Conservation (phyloP, 2,329 filamentous ascomycete genomes). For the Aspergillus aculeatus region DNA sequence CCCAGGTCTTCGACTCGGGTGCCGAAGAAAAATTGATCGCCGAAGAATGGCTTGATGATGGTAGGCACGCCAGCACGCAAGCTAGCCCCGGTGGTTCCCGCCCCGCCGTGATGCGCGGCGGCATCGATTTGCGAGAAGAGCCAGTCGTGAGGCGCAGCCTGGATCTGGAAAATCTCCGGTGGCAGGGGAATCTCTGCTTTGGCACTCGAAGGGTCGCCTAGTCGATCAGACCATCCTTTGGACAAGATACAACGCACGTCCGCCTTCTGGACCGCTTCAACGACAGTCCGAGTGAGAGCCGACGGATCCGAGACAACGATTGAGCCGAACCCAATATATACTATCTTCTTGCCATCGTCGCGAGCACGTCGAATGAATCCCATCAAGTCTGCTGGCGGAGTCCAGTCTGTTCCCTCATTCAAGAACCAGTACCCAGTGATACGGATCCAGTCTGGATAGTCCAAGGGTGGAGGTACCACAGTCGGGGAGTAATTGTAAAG, state of each 20-base stretch:
- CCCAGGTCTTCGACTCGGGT: constrained; percentile 86
- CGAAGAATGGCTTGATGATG: constrained; percentile 95
- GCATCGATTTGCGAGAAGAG: constrained; percentile 92
- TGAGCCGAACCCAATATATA: constrained; percentile 95
- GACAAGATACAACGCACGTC: constrained; percentile 93
- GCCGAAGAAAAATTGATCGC: constrained; percentile 96
- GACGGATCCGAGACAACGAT: constrained; percentile 89
- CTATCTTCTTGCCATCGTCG: constrained; percentile 80
- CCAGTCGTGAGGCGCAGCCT: constrained; percentile 94
- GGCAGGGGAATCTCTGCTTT: constrained; percentile 70
- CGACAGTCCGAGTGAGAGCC: constrained; percentile 86
- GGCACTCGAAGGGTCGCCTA: constrained; percentile 58
- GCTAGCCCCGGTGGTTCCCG: constrained; percentile 91
- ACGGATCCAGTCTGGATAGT: constrained; percentile 96
- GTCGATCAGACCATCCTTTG: constrained; percentile 93
- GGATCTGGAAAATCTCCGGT: constrained; percentile 80
- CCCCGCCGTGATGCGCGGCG: constrained; percentile 89
- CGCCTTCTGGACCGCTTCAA: constrained; percentile 85
- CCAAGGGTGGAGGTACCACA: constrained; percentile 89
- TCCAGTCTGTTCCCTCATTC: constrained; percentile 70
- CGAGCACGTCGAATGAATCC: constrained; percentile 83
- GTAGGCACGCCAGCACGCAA: constrained; percentile 88
- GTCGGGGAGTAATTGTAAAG: constrained; percentile 94
- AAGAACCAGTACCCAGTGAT: constrained; percentile 99
- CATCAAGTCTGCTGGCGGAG: constrained; percentile 70